Evolutionary conservation across 2,329 filamentous ascomycete genomes (phyloP).

Genomic region (Colletotrichum destructivum): DNA sequence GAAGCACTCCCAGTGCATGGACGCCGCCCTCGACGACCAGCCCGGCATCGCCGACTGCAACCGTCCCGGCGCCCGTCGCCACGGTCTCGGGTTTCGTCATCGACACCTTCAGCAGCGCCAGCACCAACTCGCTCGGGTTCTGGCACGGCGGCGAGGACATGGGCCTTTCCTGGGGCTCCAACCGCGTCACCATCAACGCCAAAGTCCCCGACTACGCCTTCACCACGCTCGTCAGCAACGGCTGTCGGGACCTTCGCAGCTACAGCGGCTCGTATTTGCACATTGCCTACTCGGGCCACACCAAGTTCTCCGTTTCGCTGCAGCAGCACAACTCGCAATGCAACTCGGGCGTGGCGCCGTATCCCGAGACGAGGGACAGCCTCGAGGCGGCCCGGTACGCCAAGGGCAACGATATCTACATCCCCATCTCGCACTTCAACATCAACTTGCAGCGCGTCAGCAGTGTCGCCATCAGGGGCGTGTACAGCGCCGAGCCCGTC

Average conservation of each 20-base stretch:
- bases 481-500: constrained; percentile 69
- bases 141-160: constrained; percentile 79
- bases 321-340: constrained; percentile 78
- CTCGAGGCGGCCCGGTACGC: constrained; percentile 75
- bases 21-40: constrained; percentile 58
- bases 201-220: constrained; percentile 67
- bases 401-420: constrained; percentile 71
- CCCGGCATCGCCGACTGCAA: constrained; percentile 60
- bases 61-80: constrained; percentile 64
- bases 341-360: constrained; percentile 68
- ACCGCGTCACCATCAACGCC: constrained; percentile 62
- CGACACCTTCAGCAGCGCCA: constrained; percentile 69
- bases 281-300: constrained; percentile 74
- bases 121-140: constrained; percentile 72
- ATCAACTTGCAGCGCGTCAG: constrained; percentile 71
- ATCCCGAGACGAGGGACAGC: constrained; percentile 78
- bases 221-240: constrained; percentile 67
- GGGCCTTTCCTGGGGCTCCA: constrained; percentile 64
- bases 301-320: constrained; percentile 74
- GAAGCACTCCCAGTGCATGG: constrained; percentile 64
- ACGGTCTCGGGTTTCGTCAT: constrained; percentile 68
- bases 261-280: constrained; percentile 75
- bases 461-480: constrained; percentile 75
- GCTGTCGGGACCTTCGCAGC: constrained; percentile 65
- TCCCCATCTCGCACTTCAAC: constrained; percentile 77